Evolutionary conservation across 768 basidiomycete genomes (phyloP), one percentile per base, ranked within the genome.

Genomic region (Neoboletus brunneissimus): DNA sequence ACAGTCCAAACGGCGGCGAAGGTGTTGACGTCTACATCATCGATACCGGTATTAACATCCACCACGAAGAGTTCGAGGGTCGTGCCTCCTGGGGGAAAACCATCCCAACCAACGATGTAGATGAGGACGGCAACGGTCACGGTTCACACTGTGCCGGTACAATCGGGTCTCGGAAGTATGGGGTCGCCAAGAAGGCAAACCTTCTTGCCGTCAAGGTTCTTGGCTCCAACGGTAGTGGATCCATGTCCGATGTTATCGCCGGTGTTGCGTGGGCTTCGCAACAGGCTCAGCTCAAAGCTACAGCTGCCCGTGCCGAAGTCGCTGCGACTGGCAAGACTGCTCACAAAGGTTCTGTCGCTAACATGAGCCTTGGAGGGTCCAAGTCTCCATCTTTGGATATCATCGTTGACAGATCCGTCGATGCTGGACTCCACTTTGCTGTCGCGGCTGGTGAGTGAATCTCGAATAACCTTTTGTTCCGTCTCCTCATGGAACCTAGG

Each of bases 301-400:
- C 64, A n/a, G 79, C 79, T 16, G 89, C 92, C 18, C 76, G 74
- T 9, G 80, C 81, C 12, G 91, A 95, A 70, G 69, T 81, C 58
- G 81, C 77, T 51, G 78, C 80, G 31, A 93, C 91, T 20, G 89
- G 91, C 52, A 86, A 82, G 76, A 89, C 88, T 53, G 75, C 75
- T 43, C 91, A 96, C 81, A 95, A 94, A 78, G 97, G 97, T 23
- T 94, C 93, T 18, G 94, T 95, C 51, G 91, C 88, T 48, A 96
- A 96, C 81, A 97, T 99, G 97, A 90, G 88, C 71, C 87, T 99
- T 51, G 97, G 97, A 60, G 97, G 97, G 65, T 92, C 93, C 56
- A 96, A 95, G 77, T 92, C 91, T 6, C 80, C 76, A 22, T 82
- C 91, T 34, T 81, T 98, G 50, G 94, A 99, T 60, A 79, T 80